These are phyloP conservation scores for Botrytis pseudocinerea DNA, from an alignment of 2,329 filamentous ascomycete genomes.

Conservation along the genomic window DNA sequence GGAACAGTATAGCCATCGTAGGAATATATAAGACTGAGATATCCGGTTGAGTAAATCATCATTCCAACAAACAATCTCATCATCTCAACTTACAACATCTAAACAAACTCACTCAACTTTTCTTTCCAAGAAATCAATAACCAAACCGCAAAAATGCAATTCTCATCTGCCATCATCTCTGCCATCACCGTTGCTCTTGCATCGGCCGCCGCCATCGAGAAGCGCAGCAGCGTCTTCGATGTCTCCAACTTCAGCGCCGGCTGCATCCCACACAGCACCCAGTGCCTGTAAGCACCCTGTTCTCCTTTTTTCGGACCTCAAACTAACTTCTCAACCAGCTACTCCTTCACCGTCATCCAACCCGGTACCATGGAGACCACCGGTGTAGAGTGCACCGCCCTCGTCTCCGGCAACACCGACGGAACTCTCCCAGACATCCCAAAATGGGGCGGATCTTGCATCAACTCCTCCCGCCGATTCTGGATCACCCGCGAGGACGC, in stretches of 20 bases:
- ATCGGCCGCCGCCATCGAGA: neutral
- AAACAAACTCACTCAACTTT: neutral
- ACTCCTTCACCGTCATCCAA: neutral
- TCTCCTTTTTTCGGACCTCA: too few species aligned
- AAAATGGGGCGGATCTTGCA: neutral
- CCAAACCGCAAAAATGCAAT: slow-evolving; percentile 9
- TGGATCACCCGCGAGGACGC: neutral
- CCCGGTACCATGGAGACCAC: neutral
- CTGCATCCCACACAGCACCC: neutral
- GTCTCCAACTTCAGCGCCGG: neutral
- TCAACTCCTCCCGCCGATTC: neutral
- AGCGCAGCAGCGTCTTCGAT: neutral
- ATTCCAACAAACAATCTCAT: neutral
- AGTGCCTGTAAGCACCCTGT: neutral
- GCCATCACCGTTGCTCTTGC: slow-evolving; percentile 12
- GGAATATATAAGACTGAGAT: neutral
- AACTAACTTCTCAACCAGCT: neutral
- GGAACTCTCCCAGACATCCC: neutral
- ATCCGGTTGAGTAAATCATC: neutral
- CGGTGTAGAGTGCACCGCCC: neutral
- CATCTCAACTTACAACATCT: slow-evolving; percentile 8
- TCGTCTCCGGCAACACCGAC: too few species aligned
- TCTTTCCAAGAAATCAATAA: neutral
- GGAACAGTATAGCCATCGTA: neutral
- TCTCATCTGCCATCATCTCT: neutral